Percentiles rank a stretch among this genome's conserved stretches.
Evolutionary conservation across 495 filamentous ascomycete species (phyloP).

Genomic region (Extremus antarcticus): DNA sequence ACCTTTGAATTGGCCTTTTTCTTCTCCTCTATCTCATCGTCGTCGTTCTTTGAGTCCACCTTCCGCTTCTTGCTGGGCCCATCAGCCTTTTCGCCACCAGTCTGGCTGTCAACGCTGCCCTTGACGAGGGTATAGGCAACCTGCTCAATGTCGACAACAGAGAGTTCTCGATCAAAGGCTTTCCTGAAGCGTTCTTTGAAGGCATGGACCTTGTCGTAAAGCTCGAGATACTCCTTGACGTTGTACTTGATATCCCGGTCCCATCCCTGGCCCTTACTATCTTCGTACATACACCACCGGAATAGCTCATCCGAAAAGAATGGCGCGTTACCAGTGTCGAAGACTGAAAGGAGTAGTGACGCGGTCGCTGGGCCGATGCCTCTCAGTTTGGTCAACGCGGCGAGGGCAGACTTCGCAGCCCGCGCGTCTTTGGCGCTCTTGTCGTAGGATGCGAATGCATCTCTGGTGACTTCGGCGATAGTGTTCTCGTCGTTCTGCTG

Average conservation of each 20-base stretch:
- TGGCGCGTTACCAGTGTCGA: slow-evolving; percentile 44
- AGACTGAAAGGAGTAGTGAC: slow-evolving; percentile 55
- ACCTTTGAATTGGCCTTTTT: neutral
- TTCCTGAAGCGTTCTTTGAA: slow-evolving; percentile 38
- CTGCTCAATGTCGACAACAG: slow-evolving; percentile 52
- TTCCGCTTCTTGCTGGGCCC: neutral
- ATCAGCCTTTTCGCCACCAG: neutral
- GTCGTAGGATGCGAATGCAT: slow-evolving; percentile 35
- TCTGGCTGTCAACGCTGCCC: too few relatives aligned
- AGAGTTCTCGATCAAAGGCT: slow-evolving; percentile 26
- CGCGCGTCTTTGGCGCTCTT: slow-evolving; percentile 28
- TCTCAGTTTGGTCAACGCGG: slow-evolving; percentile 41
- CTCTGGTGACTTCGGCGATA: slow-evolving; percentile 35
- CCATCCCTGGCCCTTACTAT: slow-evolving; percentile 33
- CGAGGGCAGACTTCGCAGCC: slow-evolving; percentile 28
- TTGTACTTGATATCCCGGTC: slow-evolving; percentile 53
- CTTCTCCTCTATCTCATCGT: neutral
- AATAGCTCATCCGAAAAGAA: slow-evolving; percentile 73
- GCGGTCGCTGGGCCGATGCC: slow-evolving; percentile 68
- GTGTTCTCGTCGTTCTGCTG: slow-evolving; percentile 43
- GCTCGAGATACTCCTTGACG: slow-evolving; percentile 46
- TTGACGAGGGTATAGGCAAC: slow-evolving; percentile 48
- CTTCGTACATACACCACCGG: slow-evolving; percentile 46
- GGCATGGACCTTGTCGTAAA: slow-evolving; percentile 38
- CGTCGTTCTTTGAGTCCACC: neutral